Evolutionary conservation across 805 yeast species (phyloP).

Genomic region (Zygoascus bituminiphila): DNA sequence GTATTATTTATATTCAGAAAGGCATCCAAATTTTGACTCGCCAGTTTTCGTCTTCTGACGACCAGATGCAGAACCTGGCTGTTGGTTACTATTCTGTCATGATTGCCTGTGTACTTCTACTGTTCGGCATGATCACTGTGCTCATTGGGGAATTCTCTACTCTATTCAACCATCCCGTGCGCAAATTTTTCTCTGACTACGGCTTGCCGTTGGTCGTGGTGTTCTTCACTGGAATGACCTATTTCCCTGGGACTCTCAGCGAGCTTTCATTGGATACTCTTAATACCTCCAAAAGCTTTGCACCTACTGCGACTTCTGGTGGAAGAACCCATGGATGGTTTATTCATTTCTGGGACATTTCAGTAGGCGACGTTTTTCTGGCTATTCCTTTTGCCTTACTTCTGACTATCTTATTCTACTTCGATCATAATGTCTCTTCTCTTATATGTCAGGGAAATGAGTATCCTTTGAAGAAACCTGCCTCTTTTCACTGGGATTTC

Average conservation of each 20-base stretch:
- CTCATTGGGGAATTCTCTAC: constrained; percentile 55
- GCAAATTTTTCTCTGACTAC: constrained; percentile 77
- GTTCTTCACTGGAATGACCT: constrained; percentile 88
- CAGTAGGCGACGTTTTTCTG: constrained; percentile 69
- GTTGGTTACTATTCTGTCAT: constrained; percentile 68
- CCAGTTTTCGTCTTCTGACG: constrained; percentile 46
- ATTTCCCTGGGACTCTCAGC: constrained; percentile 74
- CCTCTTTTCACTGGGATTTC: constrained; percentile 90
- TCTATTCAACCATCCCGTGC: constrained; percentile 47
- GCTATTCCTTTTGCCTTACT: constrained; percentile 91
- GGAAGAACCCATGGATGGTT: constrained; percentile 56
- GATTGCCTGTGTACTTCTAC: constrained; percentile 64
- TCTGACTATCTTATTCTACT: constrained; percentile 76
- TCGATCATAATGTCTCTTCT: constrained; percentile 92
- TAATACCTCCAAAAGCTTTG: constrained; percentile 64
- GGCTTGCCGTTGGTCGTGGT: constrained; percentile 77
- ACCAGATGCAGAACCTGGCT: constrained; percentile 18
- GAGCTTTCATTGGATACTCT: constrained; percentile 49
- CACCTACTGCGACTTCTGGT: constrained; percentile 48
- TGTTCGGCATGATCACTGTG: constrained; percentile 60
- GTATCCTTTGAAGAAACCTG: constrained; percentile 76
- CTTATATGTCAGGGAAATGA: constrained; percentile 82
- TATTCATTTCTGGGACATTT: constrained; percentile 65
- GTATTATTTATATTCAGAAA: constrained; percentile 79
- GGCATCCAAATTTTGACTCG: constrained; percentile 73